Evolutionary conservation across 2,329 filamentous ascomycete genomes (phyloP).

Genomic region (Alternaria tenuissima): DNA sequence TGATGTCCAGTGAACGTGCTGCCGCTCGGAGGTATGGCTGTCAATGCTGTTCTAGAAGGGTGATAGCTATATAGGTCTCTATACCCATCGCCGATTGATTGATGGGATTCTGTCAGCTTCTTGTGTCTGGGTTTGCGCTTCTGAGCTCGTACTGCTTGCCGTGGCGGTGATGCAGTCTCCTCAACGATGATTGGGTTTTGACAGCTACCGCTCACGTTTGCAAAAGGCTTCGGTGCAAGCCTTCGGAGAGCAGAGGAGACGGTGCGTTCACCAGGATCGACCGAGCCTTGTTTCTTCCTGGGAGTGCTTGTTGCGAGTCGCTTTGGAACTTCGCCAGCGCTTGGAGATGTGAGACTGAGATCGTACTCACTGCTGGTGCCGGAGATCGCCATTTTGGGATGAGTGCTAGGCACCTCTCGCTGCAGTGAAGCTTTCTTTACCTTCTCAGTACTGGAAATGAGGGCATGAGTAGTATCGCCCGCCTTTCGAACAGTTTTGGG

Average conservation of each 20-base stretch:
- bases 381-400: neutral
- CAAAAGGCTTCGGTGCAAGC: slow-evolving; percentile 1
- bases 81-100: slow-evolving; percentile 20
- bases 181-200: slow-evolving; percentile 37
- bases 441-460: neutral
- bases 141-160: neutral
- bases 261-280: neutral
- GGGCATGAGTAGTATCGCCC: slow-evolving; percentile 3
- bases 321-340: neutral
- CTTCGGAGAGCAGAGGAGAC: slow-evolving; percentile 3
- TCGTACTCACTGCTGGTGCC: slow-evolving; percentile 16
- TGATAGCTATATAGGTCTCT: slow-evolving; percentile 18
- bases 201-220: slow-evolving; percentile 20
- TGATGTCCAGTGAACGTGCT: slow-evolving; percentile 24
- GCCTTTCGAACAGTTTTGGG: neutral
- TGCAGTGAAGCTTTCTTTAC: neutral
- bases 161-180: slow-evolving; percentile 21
- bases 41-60: slow-evolving; percentile 10
- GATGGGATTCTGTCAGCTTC: slow-evolving; percentile 14
- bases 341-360: slow-evolving; percentile 23
- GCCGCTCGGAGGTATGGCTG: slow-evolving; percentile 13
- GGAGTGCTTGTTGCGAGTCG: neutral
- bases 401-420: neutral
- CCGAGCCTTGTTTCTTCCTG: neutral
- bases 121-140: neutral